These are phyloP conservation scores for Chalciporus sp. DNA, from an alignment of 1,284 basidiomycete genomes.

Conservation along the genomic window DNA sequence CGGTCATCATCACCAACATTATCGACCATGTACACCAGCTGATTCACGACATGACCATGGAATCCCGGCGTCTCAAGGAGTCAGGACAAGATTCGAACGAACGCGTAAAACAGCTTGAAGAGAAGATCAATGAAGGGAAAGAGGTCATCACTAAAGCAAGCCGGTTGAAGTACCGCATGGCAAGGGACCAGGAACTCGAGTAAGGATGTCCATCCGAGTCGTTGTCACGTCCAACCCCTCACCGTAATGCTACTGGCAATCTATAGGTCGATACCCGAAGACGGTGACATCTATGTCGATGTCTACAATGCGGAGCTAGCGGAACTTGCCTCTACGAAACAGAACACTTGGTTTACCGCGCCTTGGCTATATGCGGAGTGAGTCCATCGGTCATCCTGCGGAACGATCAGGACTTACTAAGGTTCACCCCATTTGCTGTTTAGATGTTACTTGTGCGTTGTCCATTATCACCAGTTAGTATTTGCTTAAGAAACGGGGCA, in stretches of 20 bases:
- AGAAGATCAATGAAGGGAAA: conserved; percentile 72
- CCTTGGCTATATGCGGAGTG: conserved; percentile 96
- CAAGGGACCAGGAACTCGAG: conserved; percentile 75
- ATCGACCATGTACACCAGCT: conserved; percentile 71
- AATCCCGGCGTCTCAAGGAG: conserved; percentile 9
- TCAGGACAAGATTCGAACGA: conserved; percentile 16
- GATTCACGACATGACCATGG: conserved; percentile 52
- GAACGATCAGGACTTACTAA: background rate
- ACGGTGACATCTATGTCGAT: conserved; percentile 68
- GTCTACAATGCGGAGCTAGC: conserved; percentile 78
- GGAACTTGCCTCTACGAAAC: conserved; percentile 47
- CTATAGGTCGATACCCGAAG: conserved; percentile 65
- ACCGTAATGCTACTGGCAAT: background rate
- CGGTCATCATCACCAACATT: conserved; percentile 81
- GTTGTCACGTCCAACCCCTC: background rate
- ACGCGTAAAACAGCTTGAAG: conserved; percentile 27
- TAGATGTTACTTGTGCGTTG: conserved; percentile 66
- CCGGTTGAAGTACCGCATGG: conserved; percentile 90
- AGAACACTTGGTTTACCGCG: conserved; percentile 87
- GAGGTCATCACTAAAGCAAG: conserved; percentile 78
- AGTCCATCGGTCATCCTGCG: conserved; percentile 26
- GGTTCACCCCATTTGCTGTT: conserved; percentile 4
- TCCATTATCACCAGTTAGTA: background rate
- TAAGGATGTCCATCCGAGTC: conserved; percentile 40
- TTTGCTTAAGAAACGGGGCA: conserved; percentile 31